Conservation (phyloP, 1,139 yeast species). For the Meyerozyma elateridarum region DNA sequence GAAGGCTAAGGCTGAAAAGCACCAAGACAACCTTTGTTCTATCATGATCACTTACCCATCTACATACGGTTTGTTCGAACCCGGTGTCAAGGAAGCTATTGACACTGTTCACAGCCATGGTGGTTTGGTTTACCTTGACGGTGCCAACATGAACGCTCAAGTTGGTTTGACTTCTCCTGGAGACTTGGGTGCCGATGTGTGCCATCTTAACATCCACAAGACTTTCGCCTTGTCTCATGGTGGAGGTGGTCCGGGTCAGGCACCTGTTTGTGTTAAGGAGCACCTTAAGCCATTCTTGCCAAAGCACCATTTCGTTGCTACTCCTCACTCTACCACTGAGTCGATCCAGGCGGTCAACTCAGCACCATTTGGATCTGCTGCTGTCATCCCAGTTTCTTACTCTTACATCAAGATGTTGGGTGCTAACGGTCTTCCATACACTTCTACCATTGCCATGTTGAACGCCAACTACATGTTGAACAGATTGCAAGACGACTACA, state of each 20-base stretch:
- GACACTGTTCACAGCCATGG: conserved; percentile 80
- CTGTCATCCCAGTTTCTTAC: conserved; percentile 89
- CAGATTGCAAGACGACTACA: conserved; percentile 64
- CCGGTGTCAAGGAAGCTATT: conserved; percentile 80
- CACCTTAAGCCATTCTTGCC: conserved; percentile 86
- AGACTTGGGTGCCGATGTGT: conserved; percentile 97
- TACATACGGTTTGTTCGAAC: conserved; percentile 93
- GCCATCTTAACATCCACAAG: conserved; percentile 93
- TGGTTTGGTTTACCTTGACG: conserved; percentile 95
- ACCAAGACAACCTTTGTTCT: conserved; percentile 72
- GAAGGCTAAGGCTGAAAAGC: conserved; percentile 64
- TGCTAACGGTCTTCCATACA: conserved; percentile 73
- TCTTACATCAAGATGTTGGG: conserved; percentile 95
- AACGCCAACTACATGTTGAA: conserved; percentile 95
- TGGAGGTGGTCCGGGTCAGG: conserved; percentile 99
- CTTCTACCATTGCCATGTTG: conserved; percentile 84
- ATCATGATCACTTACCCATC: conserved; percentile 97
- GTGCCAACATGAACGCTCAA: conserved; percentile 99
- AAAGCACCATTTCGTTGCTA: conserved; percentile 58
- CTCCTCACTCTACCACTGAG: conserved; percentile 49
- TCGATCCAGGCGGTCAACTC: conserved; percentile 80
- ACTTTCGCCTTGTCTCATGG: conserved; percentile 98
- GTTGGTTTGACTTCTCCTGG: conserved; percentile 97
- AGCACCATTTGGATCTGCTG: conserved; percentile 95
- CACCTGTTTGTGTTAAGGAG: conserved; percentile 89